Base-by-base conservation (phyloP, 2,329 filamentous ascomycete species). In the Diaporthe sp. region DNA sequence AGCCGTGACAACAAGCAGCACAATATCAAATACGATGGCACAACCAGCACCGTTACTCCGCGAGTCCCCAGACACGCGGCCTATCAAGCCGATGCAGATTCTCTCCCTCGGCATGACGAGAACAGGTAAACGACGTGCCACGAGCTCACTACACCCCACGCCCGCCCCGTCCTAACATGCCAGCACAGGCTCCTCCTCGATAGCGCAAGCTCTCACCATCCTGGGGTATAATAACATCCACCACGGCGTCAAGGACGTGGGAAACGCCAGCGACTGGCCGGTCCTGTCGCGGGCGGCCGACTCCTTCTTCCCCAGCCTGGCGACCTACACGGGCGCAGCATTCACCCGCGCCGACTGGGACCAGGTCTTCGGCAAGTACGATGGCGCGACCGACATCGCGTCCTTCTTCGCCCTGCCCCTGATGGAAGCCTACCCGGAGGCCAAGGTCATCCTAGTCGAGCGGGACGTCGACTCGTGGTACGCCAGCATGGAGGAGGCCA, bases 401-500 rank as follows among this genome's bases (percentile, higher is more conserved):
- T 76, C 72, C 53, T 76, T 76, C 61, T 76, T 76, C 37, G 60
- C 75, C 25, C 61, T 76, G 12, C 85, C 87, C 72, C 78, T 88
- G 47, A 78, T 87, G 76, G 82, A 84, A 34, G 75, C 87, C 28
- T 87, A 87, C 76, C 86, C 86, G 0, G 82, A 87, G 37, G 86
- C 86, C 31, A 84, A 83, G 71, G 85, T 87, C 31, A 83, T 88
- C 31, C 82, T 82, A 76, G 83, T 84, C 7, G 79, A 79, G 8
- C 80, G 82, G 28, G 81, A 83, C 76, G 79, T 80, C 17, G 79
- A 81, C 28, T 78, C 78, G 65, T 84, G 82, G 82, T 81, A 79
- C 78, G 73, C 77, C 60, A 82, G 81, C 74, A 78, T 82, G 55
- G 74, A 71, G 37, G 71, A 61, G 12, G 74, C 75, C 39, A 75